Evolutionary conservation across 2,329 filamentous ascomycete genomes (phyloP).

Genomic region (Lasiodiplodia sp.): DNA sequence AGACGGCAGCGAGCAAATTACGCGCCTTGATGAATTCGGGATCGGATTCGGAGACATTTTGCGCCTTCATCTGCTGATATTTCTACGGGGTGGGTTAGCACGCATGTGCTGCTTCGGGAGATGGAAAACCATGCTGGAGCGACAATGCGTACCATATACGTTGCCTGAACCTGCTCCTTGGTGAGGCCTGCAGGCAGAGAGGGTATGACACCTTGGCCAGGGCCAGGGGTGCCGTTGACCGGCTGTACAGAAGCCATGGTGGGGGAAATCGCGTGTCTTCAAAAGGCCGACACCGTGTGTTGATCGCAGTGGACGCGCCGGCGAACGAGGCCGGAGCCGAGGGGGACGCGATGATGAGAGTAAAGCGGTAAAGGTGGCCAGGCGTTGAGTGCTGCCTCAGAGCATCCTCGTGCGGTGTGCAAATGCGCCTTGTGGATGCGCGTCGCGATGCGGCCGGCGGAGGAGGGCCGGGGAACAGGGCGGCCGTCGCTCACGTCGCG

Average conservation of each 20-base stretch:
- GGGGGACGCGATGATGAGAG: constrained; percentile 15
- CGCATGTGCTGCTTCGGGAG: constrained; percentile 13
- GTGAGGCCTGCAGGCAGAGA: constrained; percentile 72
- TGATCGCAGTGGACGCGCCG: constrained; percentile 21
- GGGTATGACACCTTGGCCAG: constrained; percentile 61
- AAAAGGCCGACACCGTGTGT: constrained; percentile 10
- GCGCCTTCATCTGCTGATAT: constrained; percentile 86
- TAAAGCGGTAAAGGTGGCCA: constrained; percentile 14
- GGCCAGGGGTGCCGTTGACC: constrained; percentile 64
- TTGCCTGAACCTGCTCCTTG: constrained; percentile 78
- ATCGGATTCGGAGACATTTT: constrained; percentile 80
- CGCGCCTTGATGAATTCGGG: constrained; percentile 87
- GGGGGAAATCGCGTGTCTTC: constrained; percentile 27
- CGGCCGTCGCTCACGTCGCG: constrained; percentile 24
- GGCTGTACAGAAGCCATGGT: constrained; percentile 82
- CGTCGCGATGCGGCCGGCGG: constrained; percentile 27
- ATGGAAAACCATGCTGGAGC: constrained; percentile 5
- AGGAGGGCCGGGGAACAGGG: constrained; percentile 29
- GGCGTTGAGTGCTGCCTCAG: constrained; percentile 21
- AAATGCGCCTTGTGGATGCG: constrained; percentile 25
- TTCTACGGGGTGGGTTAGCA: constrained; percentile 66
- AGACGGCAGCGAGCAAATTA: constrained; percentile 75
- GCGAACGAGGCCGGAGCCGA: constrained; percentile 14
- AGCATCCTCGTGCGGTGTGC: constrained; percentile 29
- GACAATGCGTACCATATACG: constrained; percentile 65